These are phyloP conservation scores for Murraya paniculata DNA, from an alignment of 345 rosid genomes.

Conservation along the genomic window DNA sequence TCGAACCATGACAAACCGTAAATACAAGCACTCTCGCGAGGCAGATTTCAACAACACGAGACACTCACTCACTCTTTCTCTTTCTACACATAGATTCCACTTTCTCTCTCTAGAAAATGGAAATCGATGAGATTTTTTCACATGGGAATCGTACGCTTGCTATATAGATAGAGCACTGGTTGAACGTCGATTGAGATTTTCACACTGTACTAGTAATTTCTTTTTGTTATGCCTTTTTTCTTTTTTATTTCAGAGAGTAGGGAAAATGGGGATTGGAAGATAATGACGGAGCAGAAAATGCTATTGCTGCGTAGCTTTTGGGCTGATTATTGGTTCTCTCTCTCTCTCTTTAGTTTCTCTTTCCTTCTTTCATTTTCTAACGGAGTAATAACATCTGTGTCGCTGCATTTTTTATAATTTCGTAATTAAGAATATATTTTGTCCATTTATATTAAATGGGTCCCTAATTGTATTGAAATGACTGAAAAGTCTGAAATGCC, in stretches of 20 bases:
- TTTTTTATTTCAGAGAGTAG: not conserved
- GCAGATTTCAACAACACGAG: constrained; percentile 10
- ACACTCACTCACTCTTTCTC: not conserved
- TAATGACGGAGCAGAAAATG: constrained; percentile 30
- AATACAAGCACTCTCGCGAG: not conserved
- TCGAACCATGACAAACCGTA: not conserved
- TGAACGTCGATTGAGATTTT: constrained; percentile 24
- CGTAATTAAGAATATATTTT: too few species aligned
- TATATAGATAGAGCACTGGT: not conserved
- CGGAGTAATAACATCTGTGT: not conserved
- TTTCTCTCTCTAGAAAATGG: constrained; percentile 1
- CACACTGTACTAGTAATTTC: constrained; percentile 1
- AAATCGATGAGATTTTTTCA: constrained; percentile 10
- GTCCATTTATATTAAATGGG: not conserved
- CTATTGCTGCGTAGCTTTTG: constrained; percentile 19
- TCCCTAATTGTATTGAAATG: not conserved
- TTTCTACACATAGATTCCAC: not conserved
- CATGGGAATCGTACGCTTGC: constrained; percentile 1
- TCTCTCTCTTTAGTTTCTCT: not conserved
- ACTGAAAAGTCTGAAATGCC: too few species aligned
- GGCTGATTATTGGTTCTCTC: constrained; percentile 16
- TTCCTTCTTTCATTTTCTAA: not conserved
- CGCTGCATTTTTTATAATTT: not conserved
- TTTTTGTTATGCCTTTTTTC: not conserved
- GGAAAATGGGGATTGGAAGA: constrained; percentile 20